These are phyloP conservation scores for Choiromyces venosus DNA, from an alignment of 495 filamentous ascomycete genomes.

Conservation along the genomic window DNA sequence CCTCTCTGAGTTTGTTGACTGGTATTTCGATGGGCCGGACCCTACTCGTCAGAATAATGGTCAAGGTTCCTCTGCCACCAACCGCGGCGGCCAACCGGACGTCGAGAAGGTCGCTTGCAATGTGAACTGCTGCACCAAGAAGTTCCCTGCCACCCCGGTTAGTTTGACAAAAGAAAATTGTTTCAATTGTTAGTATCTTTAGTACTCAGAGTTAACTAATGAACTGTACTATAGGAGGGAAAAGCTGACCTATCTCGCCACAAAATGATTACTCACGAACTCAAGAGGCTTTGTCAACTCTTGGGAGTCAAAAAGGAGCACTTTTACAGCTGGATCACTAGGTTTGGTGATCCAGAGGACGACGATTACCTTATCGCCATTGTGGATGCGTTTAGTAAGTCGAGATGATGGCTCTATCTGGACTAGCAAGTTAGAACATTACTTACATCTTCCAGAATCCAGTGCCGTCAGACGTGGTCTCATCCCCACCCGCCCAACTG, in stretches of 20 bases:
- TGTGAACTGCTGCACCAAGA: background rate
- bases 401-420: background rate
- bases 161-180: background rate
- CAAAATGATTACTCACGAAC: background rate
- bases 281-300: background rate
- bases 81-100: no score
- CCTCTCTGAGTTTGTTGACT: no score
- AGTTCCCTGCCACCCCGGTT: background rate
- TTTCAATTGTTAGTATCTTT: background rate
- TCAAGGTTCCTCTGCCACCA: no score
- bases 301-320: background rate
- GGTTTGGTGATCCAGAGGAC: no score
- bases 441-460: background rate
- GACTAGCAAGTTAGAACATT: background rate
- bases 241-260: background rate
- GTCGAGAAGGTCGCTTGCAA: no score
- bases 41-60: no score
- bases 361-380: background rate
- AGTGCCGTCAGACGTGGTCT: background rate
- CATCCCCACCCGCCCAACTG: background rate
- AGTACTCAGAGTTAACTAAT: background rate
- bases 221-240: background rate
- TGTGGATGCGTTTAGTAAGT: background rate
- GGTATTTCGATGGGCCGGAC: no score
- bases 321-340: no score